These are phyloP conservation scores for Phytophthora brassicae DNA, from an alignment of 352 stramenopile genomes.

Conservation along the genomic window DNA sequence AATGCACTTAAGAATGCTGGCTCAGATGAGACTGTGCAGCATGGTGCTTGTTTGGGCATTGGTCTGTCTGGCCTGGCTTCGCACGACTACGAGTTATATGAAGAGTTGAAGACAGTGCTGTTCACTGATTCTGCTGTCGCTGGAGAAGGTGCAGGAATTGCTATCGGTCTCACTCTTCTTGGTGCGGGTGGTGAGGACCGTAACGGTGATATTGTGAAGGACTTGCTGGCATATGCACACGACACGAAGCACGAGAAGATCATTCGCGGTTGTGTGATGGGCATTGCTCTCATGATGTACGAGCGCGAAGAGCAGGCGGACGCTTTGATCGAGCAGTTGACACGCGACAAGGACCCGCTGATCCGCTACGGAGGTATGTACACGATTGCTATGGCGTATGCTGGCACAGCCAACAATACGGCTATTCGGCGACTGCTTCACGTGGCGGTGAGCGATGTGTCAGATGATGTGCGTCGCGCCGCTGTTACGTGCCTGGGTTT, in stretches of 20 bases:
- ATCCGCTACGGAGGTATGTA: constrained; percentile 99
- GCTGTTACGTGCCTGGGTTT: constrained; percentile 98
- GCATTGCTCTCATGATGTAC: constrained; percentile 98
- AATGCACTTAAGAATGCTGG: constrained; percentile 82
- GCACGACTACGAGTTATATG: constrained; percentile 94
- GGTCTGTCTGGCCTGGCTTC: constrained; percentile 95
- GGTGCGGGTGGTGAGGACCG: constrained; percentile 90
- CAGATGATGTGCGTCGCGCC: constrained; percentile 97
- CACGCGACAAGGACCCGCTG: constrained; percentile 96
- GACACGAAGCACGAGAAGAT: constrained; percentile 99
- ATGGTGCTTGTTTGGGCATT: constrained; percentile 97
- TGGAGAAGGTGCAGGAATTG: constrained; percentile 96
- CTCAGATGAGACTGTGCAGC: constrained; percentile 97
- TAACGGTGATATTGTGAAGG: constrained; percentile 85
- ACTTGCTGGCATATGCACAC: constrained; percentile 97
- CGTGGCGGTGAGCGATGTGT: constrained; percentile 98
- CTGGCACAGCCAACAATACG: constrained; percentile 96
- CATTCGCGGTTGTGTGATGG: constrained; percentile 97
- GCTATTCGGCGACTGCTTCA: constrained; percentile 97
- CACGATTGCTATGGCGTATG: constrained; percentile 97
- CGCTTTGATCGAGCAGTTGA: constrained; percentile 96
- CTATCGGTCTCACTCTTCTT: constrained; percentile 97
- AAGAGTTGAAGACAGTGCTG: constrained; percentile 97
- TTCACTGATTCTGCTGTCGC: constrained; percentile 98
- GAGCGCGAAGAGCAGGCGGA: constrained; percentile 97